Conservation (phyloP, 345 rosid genomes). For the Mangifera indica region DNA sequence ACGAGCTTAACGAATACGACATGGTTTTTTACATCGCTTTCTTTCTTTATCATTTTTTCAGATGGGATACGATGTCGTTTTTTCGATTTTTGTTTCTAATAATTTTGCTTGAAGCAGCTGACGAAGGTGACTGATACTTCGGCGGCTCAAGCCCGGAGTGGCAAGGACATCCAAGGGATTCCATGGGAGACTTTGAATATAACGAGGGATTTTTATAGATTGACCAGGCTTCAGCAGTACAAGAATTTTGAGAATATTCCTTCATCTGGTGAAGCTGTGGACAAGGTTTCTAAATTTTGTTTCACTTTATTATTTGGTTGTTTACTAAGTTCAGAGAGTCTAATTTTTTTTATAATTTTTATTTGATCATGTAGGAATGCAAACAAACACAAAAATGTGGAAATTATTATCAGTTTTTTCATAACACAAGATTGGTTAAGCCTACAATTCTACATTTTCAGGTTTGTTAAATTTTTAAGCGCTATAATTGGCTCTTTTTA, state of each 20-base stretch:
- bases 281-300: conserved; percentile 34
- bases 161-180: conserved; percentile 71
- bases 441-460: conserved; percentile 60
- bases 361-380: conserved; percentile 31
- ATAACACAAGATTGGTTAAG: conserved; percentile 52
- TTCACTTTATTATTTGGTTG: background rate
- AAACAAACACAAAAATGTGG: conserved; percentile 42
- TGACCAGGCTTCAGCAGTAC: conserved; percentile 65
- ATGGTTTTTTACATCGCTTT: conserved; percentile 20
- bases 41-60: background rate
- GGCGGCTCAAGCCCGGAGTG: conserved; percentile 53
- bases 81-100: background rate
- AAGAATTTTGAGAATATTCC: conserved; percentile 56
- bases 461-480: conserved; percentile 25
- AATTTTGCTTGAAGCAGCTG: conserved; percentile 18
- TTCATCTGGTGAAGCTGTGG: conserved; percentile 40
- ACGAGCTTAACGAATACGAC: conserved; percentile 32
- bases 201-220: conserved; percentile 53
- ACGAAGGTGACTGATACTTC: conserved; percentile 50
- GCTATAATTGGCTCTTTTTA: background rate
- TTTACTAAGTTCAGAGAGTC: background rate
- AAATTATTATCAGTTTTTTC: conserved; percentile 43
- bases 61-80: background rate
- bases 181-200: conserved; percentile 64
- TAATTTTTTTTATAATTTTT: background rate